Evolutionary conservation across 306 rosid species (phyloP), one percentile per base, ranked within the genome.

Genomic region (Fragaria ananassa): DNA sequence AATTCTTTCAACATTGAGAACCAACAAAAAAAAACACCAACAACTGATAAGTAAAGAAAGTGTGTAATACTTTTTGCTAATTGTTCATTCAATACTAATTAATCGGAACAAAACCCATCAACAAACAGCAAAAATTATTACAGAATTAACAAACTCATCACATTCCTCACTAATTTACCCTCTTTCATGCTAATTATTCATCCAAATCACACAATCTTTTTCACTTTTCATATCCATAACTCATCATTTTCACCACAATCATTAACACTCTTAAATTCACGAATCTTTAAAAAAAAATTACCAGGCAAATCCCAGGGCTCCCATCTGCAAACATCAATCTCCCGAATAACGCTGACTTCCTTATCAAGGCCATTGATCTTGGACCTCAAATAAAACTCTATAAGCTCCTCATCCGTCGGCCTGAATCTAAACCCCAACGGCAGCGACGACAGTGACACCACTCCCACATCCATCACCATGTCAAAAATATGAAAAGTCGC

Each of bases 221-320:
- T 17, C 2, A 47, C 4, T 4, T 45, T 57, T 7, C 0, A 19
- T 0, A 2, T 6, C 25, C 21, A n/a, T 8, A 54, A 54, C 7
- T 5, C 57, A 47, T 13, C 51, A 47, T 47, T 49, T 17, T 49
- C 1, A 49, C n/a, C 47, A 10, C n/a, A n/a, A n/a, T n/a, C n/a
- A 49, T 18, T 8, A 14, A 14, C n/a, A 23, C 5, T 68, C 53
- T 6, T 18, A 34, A 17, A 7, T 13, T 10, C 0, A 64, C 7
- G 37, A 35, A 18, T 64, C 9, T 7, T 23, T 34, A 2, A 5
- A 2, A 2, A 61, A 62, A 54, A 66, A 10, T 17, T 90, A 96
- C 99, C 94, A 29, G 99, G 99, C 76, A 96, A 78, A 60, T 96
- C 99, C 98, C 99, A 92, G 1, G 99, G 99, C 74, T 96, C 99